phyloP scores from a whole-genome alignment of 257 asterid species.

The Prunella vulgaris region DNA sequence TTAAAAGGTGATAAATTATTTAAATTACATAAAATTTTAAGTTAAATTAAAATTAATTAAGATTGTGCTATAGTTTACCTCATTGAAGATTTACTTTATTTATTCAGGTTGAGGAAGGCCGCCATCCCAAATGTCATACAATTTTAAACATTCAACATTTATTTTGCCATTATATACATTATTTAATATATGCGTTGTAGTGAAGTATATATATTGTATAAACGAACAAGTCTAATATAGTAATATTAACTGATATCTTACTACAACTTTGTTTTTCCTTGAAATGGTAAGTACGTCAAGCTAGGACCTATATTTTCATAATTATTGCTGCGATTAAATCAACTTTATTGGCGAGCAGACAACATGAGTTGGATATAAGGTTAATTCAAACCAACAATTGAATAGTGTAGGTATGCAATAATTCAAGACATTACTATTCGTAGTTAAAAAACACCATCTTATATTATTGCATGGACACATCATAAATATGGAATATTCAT shows the following conservation, averaged over 20 bases:
- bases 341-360: background rate
- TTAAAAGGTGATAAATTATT: too few relatives aligned
- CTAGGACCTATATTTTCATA: background rate
- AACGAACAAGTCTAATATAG: background rate
- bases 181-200: too few relatives aligned
- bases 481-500: background rate
- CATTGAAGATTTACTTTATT: background rate
- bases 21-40: too few relatives aligned
- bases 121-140: background rate
- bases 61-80: too few relatives aligned
- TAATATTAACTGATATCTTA: too few relatives aligned
- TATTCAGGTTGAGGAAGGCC: background rate
- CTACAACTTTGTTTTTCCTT: background rate
- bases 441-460: too few relatives aligned
- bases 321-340: background rate
- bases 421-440: background rate
- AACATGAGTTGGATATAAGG: background rate
- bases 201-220: too few relatives aligned
- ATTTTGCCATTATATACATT: background rate
- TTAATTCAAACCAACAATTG: background rate
- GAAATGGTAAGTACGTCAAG: background rate
- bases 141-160: background rate
- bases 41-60: too few relatives aligned
- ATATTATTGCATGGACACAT: background rate
- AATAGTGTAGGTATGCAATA: background rate